These are phyloP conservation scores for Didymella segeticola DNA, from an alignment of 2,329 filamentous ascomycete genomes.

Conservation along the genomic window DNA sequence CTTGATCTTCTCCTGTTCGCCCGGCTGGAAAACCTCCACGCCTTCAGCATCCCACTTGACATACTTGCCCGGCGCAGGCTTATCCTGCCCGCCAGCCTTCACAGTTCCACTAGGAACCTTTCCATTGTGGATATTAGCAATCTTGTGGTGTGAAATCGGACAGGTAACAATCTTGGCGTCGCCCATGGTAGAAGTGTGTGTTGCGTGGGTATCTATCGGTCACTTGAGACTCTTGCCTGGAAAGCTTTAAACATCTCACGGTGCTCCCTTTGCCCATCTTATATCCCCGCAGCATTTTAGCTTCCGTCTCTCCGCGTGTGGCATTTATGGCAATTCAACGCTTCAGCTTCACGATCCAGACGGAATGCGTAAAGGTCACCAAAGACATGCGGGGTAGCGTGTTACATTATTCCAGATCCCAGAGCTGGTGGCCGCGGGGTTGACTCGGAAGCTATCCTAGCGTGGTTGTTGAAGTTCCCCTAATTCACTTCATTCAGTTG, in stretches of 20 bases:
- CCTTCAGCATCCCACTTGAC: conserved; percentile 51
- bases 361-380: conserved; percentile 2
- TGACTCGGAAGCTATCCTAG: conserved; percentile 8
- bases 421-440: not conserved
- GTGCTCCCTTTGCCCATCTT: not conserved
- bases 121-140: conserved; percentile 37
- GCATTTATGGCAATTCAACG: conserved; percentile 2
- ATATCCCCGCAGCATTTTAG: conserved; percentile 5
- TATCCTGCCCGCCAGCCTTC: conserved; percentile 33
- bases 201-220: not conserved
- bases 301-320: conserved; percentile 10
- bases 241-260: no score
- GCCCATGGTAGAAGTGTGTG: conserved; percentile 3
- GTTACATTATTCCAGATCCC: conserved; percentile 4
- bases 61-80: conserved; percentile 44
- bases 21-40: conserved; percentile 50
- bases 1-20: conserved; percentile 54
- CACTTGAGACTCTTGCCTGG: not conserved
- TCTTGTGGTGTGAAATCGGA: conserved; percentile 31
- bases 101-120: conserved; percentile 34
- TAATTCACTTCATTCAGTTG: conserved; percentile 7
- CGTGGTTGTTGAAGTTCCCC: conserved; percentile 8
- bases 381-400: conserved; percentile 15
- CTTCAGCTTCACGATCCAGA: conserved; percentile 7
- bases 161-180: conserved; percentile 23